Evolutionary conservation across 306 rosid genomes (phyloP), one percentile per base, ranked within the genome.

Genomic region (Benincasa hispida): DNA sequence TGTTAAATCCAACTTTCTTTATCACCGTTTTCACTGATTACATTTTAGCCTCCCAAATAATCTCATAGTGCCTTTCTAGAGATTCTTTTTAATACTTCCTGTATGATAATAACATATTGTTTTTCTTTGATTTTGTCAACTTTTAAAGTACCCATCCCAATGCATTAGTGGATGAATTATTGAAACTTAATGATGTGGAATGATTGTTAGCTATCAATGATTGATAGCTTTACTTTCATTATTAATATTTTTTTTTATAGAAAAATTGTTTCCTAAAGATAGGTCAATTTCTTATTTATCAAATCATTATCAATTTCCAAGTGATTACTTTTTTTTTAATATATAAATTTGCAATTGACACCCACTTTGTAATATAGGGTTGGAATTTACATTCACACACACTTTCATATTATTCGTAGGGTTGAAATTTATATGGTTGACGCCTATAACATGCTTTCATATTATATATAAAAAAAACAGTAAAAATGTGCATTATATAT

Each of bases 71-170:
- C n/a, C n/a, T 35, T 30, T 1, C 30, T 28, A 12, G 22, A 61
- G 11, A 61, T 28, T 30, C 3, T 61, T 28, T 30, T 30, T 15
- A 61, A 27, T 15, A 61, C n/a, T n/a, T n/a, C n/a, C n/a, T n/a
- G n/a, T 68, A 12, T 41, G 51, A 66, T 37, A 66, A 66, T 45
- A 45, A 13, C 17, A 12, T 69, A 42, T 42, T 24, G 19, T 21
- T 2, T 27, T 70, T 14, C 24, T 70, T 70, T 70, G 75, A 70
- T 47, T 70, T 70, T 70, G 57, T 70, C 58, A 45, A 70, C 57
- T 47, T 42, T 42, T 42, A 25, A 70, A 27, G 75, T 22, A 14
- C 3, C 50, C 53, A 62, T 39, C 28, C 17, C 53, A 39, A 45
- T 2, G 54, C 32, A 37, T 67, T 67, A 67, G 74, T 37, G 53